Base-by-base conservation (phyloP, 768 basidiomycete genomes). In the Lactarius sanguifluus region DNA sequence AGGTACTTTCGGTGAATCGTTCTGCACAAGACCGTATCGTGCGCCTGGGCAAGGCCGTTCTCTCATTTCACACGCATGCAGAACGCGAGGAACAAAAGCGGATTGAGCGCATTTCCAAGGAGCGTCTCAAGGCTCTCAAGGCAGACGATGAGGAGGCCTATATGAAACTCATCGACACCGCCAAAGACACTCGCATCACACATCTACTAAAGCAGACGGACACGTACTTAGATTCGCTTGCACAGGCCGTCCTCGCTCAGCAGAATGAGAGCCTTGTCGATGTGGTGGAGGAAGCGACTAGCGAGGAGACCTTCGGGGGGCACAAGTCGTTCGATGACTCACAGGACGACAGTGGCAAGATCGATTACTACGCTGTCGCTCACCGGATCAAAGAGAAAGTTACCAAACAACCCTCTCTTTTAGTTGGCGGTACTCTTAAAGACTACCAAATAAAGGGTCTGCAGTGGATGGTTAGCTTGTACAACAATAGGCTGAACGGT, bases 71-170 rank as follows among this genome's bases (percentile, higher is more conserved):
- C 75, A 81, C 81, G 18, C 86, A 88, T 69, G 94, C 95, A 1
- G 97, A 99, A 81, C 96, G 94, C 81, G 96, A 98, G 77, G 97
- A 99, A 76, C 93, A 96, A 84, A 94, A 95, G 76, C 86, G 96
- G 32, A 91, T 99, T 70, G 97, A 98, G 79, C 83, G 94, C 64
- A 87, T 99, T 55, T 88, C 91, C 56, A 98, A 98, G 81, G 97
- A 98, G 77, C 94, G 96, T 92, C 80, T 99, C 69, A 94, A 92
- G 80, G 97, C 96, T 9, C 87, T 98, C 71, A 95, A 96, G 79
- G 91, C 91, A 34, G 96, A 98, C 74, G 96, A 99, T 80, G 97
- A 99, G 81, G 97, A 98, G 78, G 96, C 94, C n/a, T 99, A 99
- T 78, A 90, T 98, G 86, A 95, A 95, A 75, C 90, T 99, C 73